phyloP scores from a whole-genome alignment of 2,329 filamentous ascomycete species.

The Alternaria atra region DNA sequence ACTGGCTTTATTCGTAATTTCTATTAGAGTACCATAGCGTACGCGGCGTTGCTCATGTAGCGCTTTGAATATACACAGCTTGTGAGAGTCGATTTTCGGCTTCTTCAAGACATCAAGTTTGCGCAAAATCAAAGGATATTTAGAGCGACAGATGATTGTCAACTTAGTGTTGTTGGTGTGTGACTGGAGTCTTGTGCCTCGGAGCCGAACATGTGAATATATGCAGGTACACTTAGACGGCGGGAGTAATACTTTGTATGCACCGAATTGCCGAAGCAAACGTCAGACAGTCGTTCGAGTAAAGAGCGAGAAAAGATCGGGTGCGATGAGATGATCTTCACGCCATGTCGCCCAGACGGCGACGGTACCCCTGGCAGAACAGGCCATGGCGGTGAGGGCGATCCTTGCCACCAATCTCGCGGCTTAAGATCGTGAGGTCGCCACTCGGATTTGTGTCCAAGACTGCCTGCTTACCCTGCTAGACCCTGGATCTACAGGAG shows the following conservation, averaged over 20 bases:
- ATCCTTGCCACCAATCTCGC: conserved; percentile 20
- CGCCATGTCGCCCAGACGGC: conserved; percentile 30
- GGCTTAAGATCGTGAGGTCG: conserved; percentile 38
- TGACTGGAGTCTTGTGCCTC: not conserved
- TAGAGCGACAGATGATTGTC: not conserved
- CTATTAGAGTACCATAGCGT: conserved; percentile 2
- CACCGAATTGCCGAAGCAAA: not conserved
- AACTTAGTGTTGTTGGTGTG: not conserved
- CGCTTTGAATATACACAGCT: not conserved
- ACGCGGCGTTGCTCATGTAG: not conserved
- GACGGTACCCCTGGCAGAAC: conserved; percentile 37
- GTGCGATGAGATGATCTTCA: conserved; percentile 41
- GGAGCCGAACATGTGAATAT: not conserved
- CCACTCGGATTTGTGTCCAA: conserved; percentile 22
- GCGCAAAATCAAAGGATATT: not conserved
- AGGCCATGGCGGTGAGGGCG: conserved; percentile 17
- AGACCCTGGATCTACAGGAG: conserved; percentile 12
- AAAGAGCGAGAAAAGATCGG: not conserved
- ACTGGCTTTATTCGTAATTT: conserved; percentile 11
- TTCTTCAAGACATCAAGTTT: not conserved
- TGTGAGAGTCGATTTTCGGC: not conserved
- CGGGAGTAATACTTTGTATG: not conserved
- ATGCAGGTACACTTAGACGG: not conserved
- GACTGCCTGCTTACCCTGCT: not conserved
- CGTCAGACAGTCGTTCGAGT: not conserved